A percentile compares a stretch with the other conserved stretches of the same genome.
Evolutionary conservation across 805 yeast species (phyloP).

Genomic region (Pichia kluyveri): DNA sequence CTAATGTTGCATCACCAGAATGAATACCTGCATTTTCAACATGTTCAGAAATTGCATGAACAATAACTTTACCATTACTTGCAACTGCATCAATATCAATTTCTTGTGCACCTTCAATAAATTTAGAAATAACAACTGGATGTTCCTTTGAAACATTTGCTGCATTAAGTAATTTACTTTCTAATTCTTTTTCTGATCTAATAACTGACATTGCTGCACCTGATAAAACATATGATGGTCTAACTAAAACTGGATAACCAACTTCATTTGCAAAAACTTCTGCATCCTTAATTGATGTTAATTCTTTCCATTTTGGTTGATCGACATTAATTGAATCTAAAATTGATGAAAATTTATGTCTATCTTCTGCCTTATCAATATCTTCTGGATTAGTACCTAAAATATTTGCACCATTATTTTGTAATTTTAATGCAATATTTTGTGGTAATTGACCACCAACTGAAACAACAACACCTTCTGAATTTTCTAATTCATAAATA

Average conservation of each 20-base stretch:
- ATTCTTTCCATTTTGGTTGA: constrained; percentile 97
- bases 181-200: constrained; percentile 68
- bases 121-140: constrained; percentile 95
- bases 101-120: constrained; percentile 92
- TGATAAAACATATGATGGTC: constrained; percentile 94
- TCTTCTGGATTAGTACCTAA: constrained; percentile 92
- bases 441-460: constrained; percentile 99
- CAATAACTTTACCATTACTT: constrained; percentile 73
- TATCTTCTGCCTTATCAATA: constrained; percentile 95
- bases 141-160: constrained; percentile 91
- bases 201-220: constrained; percentile 99
- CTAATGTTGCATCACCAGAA: constrained; percentile 96
- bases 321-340: constrained; percentile 88
- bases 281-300: constrained; percentile 80
- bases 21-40: constrained; percentile 98
- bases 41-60: constrained; percentile 95
- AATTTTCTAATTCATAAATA: constrained; percentile 84
- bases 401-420: constrained; percentile 74
- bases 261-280: constrained; percentile 76
- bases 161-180: constrained; percentile 74
- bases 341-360: constrained; percentile 94
- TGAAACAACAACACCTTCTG: constrained; percentile 88
- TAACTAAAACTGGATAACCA: constrained; percentile 90
- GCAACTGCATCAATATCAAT: constrained; percentile 98
- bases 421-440: constrained; percentile 84